Evolutionary conservation across 2,329 filamentous ascomycete genomes (phyloP), one percentile per base, ranked within the genome.

Genomic region (Anisogramma anomala): DNA sequence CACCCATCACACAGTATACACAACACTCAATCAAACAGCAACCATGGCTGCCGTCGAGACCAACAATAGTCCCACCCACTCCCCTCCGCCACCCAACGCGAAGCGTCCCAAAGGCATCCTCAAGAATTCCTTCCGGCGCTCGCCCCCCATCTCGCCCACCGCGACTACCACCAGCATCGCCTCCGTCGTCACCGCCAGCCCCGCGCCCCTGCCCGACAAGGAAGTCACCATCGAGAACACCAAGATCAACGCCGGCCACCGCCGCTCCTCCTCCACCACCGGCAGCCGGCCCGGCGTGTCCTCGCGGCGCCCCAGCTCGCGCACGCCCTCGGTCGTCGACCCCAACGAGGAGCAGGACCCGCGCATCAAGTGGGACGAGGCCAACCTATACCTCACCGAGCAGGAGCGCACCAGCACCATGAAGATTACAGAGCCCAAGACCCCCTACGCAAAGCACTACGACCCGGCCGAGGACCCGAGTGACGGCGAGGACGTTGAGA

Each of bases 401-500:
- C 89, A 96, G 63, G 86, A 96, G 63, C 88, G 84, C 63, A 86
- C 80, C 45, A 82, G 83, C 48, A 95, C 88, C 45, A 98, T 98
- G 91, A 98, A 96, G 71, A 98, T 98, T 50, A 84, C 87, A 51
- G 91, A 98, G 67, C 91, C 91, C 47, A 98, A 98, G 72, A 98
- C 91, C 6, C 91, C 91, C 4, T 98, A 89, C 59, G 91, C 86
- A 26, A 83, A 82, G 56, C 85, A 87, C 55, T 95, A 95, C 62
- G 84, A 96, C 56, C 87, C 88, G 4, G 61, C 78, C 31, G 86
- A 95, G 56, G 89, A 96, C 49, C 85, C 86, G 38, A 82, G 81
- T 25, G 85, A 91, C 49, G 81, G 94, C 55, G 78, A 82, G 4
- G 72, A 83, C 42, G 13, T 10, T 9, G 11, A 14, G 13, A 27